Conservation (phyloP, 1,284 basidiomycete species). For the Cutaneotrichosporon mucoides region DNA sequence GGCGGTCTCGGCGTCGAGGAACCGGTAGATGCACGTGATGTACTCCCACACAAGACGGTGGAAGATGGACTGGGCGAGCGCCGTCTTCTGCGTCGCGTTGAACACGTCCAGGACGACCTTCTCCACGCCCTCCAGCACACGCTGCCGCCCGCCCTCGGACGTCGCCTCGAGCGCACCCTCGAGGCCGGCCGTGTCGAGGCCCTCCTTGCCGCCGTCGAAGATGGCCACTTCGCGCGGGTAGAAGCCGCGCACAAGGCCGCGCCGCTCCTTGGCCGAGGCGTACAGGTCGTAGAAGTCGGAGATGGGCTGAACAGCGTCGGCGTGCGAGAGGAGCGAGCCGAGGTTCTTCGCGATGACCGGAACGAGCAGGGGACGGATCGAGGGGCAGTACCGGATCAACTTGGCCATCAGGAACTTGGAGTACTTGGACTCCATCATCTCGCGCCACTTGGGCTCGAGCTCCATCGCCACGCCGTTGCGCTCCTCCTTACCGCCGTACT, state of each 20-base stretch:
- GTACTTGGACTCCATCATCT: conserved; percentile 77
- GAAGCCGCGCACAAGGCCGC: conserved; percentile 73
- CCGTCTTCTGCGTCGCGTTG: conserved; percentile 83
- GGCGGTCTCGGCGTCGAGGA: conserved; percentile 39
- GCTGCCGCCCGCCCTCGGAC: conserved; percentile 60
- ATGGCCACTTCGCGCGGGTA: conserved; percentile 79
- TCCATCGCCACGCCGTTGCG: conserved; percentile 73
- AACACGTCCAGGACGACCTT: conserved; percentile 76
- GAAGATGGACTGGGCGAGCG: conserved; percentile 75
- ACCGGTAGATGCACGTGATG: conserved; percentile 45
- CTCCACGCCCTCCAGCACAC: conserved; percentile 65
- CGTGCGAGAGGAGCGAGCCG: conserved; percentile 69
- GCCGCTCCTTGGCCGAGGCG: conserved; percentile 73
- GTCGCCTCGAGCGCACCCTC: conserved; percentile 62
- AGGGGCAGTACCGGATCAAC: conserved; percentile 68
- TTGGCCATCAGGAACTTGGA: conserved; percentile 87
- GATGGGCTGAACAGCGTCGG: conserved; percentile 73
- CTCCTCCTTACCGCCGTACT: conserved; percentile 72
- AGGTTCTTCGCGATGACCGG: conserved; percentile 70
- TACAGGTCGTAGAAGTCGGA: conserved; percentile 83
- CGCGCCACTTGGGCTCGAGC: conserved; percentile 70
- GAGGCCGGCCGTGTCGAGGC: conserved; percentile 53
- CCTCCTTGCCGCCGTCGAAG: conserved; percentile 63
- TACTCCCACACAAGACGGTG: conserved; percentile 61
- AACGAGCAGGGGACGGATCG: conserved; percentile 62